Evolutionary conservation across 352 stramenopile genomes (phyloP), one percentile per base, ranked within the genome.

Genomic region (Phytopythium oedochilum): DNA sequence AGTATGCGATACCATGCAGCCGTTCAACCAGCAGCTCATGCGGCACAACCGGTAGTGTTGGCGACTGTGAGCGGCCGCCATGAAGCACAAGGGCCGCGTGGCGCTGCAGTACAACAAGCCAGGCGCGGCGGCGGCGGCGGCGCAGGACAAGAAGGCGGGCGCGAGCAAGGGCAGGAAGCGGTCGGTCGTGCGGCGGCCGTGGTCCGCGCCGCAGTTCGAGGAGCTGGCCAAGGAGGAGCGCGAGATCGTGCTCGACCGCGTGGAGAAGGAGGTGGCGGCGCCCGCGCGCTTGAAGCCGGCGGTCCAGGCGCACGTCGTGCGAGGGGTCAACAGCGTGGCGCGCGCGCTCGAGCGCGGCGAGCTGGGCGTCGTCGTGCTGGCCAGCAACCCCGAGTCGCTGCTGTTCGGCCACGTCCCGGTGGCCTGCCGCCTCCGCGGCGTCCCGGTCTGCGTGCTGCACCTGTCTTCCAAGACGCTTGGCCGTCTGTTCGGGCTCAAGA

Each of bases 161-260:
- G 28, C 35, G 10, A 40, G 48, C 39, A 57, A 48, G 38, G 23
- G 15, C 28, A 46, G 28, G 20, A 23, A 64, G 60, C 43, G 47
- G 61, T 3, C 34, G 28, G 53, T 58, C 14, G 60, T 73, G 22
- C 55, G 60, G 35, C 69, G 78, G 1, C 68, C 76, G 14, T 91
- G 75, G 72, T 64, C 63, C 20, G 9, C 62, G 5, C 53, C 72
- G 50, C 82, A 90, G 61, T 87, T 78, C 43, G 60, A 75, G 35
- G 78, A 88, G 57, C 62, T 92, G 17, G 7, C 66, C 8, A 87
- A 87, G 55, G 82, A 92, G 44, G 78, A 88, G 31, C 79, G 79
- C 42, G 82, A 89, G 48, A 92, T 92, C 39, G 79, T 92, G 50
- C 59, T 92, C n/a, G 77, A 84, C 47, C 75, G 79, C 17, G 62